Base-by-base conservation (phyloP, 1,284 basidiomycete species). In the Ustilago tritici region DNA sequence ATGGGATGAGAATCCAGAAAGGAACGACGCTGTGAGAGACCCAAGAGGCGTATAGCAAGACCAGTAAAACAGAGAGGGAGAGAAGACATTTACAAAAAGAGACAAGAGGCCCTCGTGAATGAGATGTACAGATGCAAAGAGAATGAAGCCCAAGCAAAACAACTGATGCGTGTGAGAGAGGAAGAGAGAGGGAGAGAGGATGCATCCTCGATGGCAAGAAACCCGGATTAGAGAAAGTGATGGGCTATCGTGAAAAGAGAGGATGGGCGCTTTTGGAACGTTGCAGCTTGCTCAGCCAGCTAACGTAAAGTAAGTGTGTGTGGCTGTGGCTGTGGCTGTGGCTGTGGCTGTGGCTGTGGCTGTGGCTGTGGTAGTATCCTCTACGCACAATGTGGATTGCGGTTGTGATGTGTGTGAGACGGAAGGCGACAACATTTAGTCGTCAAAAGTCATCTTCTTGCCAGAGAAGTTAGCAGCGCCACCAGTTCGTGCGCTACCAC, bases 401-500 rank as follows among this genome's bases (percentile, higher is more conserved):
- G 23, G 23, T 28, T 28, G 43, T 40, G 23, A 12, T 32, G 52
- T 9, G 34, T 9, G 38, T 41, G 31, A 14, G 14, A 49, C 0
- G 14, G n/a, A 41, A 12, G 46, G 28, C 12, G 32, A 67, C 23
- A 47, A 15, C 43, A n/a, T 61, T 19, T 72, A 80, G 61, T 88
- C 89, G 84, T 89, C 89, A 85, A 95, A 96, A 19, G 91, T 92
- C 70, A 90, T 92, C 89, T 95, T 96, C 87, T 89, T 92, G 80
- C 95, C 95, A 81, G 92, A 90, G 66, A 90, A 90, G 36, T 89
- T 86, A 63, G 91, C 88, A 82, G 94, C 92, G 31, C 91, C 94
- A 57, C 94, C 95, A 50, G 89, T 90, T 76, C 92, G 89, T 56
- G 90, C 88, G 61, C 66, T 74, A 60, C 81, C 78, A 38, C 70